Conservation (phyloP, 2,329 filamentous ascomycete genomes). For the Hawksworthiomyces lignivorus region DNA sequence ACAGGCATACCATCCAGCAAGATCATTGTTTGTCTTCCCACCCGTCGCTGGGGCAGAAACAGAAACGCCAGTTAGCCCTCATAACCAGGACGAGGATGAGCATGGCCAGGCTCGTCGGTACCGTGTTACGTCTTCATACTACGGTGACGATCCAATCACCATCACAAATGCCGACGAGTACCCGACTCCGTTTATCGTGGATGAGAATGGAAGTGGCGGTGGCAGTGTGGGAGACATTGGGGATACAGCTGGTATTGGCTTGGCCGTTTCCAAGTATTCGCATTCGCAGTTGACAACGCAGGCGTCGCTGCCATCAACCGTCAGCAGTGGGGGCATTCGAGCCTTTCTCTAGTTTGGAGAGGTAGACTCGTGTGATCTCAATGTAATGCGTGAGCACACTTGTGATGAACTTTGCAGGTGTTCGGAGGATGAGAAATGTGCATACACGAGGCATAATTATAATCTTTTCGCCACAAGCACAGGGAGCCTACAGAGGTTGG, state of each 20-base stretch:
- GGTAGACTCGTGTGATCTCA: too few relatives aligned
- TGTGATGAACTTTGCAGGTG: too few relatives aligned
- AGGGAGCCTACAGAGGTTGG: too few relatives aligned
- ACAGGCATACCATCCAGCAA: too few relatives aligned
- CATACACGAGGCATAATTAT: too few relatives aligned
- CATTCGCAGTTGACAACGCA: constrained; percentile 9
- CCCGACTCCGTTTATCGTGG: constrained; percentile 8
- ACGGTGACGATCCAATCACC: constrained; percentile 1
- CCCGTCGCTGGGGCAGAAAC: neutral
- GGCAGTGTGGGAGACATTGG: neutral
- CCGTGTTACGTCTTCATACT: constrained; percentile 6
- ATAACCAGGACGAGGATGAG: neutral
- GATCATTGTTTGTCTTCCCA: too few relatives aligned
- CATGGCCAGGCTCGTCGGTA: neutral
- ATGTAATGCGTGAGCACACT: too few relatives aligned
- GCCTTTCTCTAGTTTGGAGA: neutral
- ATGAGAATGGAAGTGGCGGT: neutral
- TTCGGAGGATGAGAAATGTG: too few relatives aligned
- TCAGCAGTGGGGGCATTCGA: neutral
- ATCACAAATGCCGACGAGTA: constrained; percentile 9
- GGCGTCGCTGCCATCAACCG: constrained; percentile 1
- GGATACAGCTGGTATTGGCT: too few relatives aligned
- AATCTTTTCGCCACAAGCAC: too few relatives aligned
- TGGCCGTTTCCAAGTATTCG: constrained; percentile 13
- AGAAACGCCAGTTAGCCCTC: neutral